Evolutionary conservation across 345 rosid species (phyloP), one percentile per base, ranked within the genome.

Genomic region (Hibiscus syriacus): DNA sequence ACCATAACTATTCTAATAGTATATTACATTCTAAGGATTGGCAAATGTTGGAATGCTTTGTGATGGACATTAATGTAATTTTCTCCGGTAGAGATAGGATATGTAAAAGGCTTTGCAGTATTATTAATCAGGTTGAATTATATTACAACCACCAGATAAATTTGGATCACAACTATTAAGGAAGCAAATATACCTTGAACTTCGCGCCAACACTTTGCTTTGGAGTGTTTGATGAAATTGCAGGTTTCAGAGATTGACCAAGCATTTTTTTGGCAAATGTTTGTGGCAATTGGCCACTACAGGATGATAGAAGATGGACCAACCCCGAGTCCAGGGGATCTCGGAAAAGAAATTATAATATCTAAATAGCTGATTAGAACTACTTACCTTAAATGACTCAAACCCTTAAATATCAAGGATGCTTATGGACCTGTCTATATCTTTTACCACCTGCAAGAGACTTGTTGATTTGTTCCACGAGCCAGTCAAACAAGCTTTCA

Each of bases 151-250:
- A 38, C 16, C 8, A 5, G n/a, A 60, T 36, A 36, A n/a, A n/a
- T n/a, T n/a, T n/a, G n/a, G n/a, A n/a, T n/a, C n/a, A n/a, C n/a
- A n/a, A n/a, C n/a, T 5, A 20, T 11, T 36, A 25, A 75, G 67
- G 60, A 64, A 60, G 38, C 29, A 38, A n/a, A 39, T 55, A 66
- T 80, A 91, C 99, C 95, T 94, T 94, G 73, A 94, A 85, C 70
- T 94, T 86, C 1, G 81, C 73, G 49, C 83, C 90, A 71, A 94
- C 96, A 74, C 92, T 86, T 77, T 79, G 95, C 63, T 76, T 83
- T 11, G 81, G 81, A 52, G 85, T 76, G 52, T 86, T 92, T 8
- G 55, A 75, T 34, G 79, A 25, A 75, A 65, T 73, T 22, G 73
- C 70, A 50, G 80, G 69, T 68, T 76, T 83, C 32, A 36, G 76